These are phyloP conservation scores for Ogataea pilisensis DNA, from an alignment of 805 yeast genomes.

Conservation along the genomic window DNA sequence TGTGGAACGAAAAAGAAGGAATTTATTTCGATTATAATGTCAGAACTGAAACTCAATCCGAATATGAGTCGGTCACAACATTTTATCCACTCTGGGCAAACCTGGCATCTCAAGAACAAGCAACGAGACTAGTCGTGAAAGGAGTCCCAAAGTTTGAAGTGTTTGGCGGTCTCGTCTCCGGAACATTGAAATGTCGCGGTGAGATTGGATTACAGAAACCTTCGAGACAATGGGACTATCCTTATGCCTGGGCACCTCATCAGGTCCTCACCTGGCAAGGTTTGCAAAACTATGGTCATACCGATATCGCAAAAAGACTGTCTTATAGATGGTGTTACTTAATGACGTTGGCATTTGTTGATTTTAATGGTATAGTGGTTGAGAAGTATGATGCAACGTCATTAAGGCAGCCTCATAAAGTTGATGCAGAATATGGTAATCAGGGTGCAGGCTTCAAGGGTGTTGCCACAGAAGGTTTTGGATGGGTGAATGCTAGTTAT, in stretches of 20 bases:
- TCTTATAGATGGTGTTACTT: constrained; percentile 85
- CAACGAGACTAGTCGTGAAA: constrained; percentile 50
- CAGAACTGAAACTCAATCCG: constrained; percentile 46
- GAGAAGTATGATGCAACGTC: constrained; percentile 91
- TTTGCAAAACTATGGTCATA: constrained; percentile 64
- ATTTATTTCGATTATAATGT: constrained; percentile 84
- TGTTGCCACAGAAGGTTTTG: constrained; percentile 94
- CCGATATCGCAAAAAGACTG: constrained; percentile 60
- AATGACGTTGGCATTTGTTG: constrained; percentile 87
- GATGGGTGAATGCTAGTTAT: constrained; percentile 95
- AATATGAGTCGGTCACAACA: constrained; percentile 82
- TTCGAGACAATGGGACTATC: constrained; percentile 97
- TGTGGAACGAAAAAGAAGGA: constrained; percentile 81
- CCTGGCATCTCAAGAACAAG: constrained; percentile 62
- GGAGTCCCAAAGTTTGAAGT: constrained; percentile 72
- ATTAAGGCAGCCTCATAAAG: constrained; percentile 81
- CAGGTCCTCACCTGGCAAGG: constrained; percentile 95
- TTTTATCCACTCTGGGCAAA: constrained; percentile 93
- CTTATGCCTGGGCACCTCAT: constrained; percentile 98
- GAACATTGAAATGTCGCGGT: constrained; percentile 74
- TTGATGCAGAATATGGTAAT: constrained; percentile 94
- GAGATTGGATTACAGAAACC: constrained; percentile 65
- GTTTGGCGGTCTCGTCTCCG: constrained; percentile 85
- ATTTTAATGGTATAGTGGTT: constrained; percentile 89
- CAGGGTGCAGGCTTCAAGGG: constrained; percentile 93